Evolutionary conservation across 129 eudicot species (phyloP), one percentile per base, ranked within the genome.

Genomic region (sunflower (Helianthus annuus)): DNA sequence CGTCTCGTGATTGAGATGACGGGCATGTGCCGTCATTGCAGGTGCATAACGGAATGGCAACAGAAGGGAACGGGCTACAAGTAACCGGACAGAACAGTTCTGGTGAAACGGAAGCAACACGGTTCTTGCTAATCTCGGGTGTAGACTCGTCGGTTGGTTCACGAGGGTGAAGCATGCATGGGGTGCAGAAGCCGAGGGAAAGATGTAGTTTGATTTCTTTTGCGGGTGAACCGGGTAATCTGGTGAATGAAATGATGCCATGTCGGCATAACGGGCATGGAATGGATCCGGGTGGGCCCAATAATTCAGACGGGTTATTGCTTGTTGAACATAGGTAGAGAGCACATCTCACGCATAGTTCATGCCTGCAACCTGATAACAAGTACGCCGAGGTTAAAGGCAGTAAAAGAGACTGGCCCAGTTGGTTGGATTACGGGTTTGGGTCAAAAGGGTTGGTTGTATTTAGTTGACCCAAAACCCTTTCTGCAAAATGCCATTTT

Each of bases 231-330:
- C 89, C 88, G 0, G 91, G 96, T 46, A 88, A 65, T 70, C 85
- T 84, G 38, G 75, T 27, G 16, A 88, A 95, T 7, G 92, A 84
- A 49, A 85, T 66, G 27, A 95, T 88, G 39, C 88, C 89, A 17
- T 88, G 84, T 40, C 97, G 76, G 71, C 97, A 90, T 6, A 95
- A 89, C 15, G 99, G 99, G 64, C 99, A 94, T 0, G 97, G 94
- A 34, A 95, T 82, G 83, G 97, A 90, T 64, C 99, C 99, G n/a
- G 96, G 96, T 17, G 94, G 94, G 53, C 81, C 89, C 42, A 80
- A 59, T 63, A 72, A 68, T 77, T 86, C 94, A 7, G 89, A 82
- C 3, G 85, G 81, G 73, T 84, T 80, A 83, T 79, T 90, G 81
- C 84, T 86, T 70, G 97, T 88, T 22, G 96, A 90, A 84, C 99